Evolutionary conservation across 495 filamentous ascomycete species (phyloP).

Genomic region (Beverwykella pulmonaria): DNA sequence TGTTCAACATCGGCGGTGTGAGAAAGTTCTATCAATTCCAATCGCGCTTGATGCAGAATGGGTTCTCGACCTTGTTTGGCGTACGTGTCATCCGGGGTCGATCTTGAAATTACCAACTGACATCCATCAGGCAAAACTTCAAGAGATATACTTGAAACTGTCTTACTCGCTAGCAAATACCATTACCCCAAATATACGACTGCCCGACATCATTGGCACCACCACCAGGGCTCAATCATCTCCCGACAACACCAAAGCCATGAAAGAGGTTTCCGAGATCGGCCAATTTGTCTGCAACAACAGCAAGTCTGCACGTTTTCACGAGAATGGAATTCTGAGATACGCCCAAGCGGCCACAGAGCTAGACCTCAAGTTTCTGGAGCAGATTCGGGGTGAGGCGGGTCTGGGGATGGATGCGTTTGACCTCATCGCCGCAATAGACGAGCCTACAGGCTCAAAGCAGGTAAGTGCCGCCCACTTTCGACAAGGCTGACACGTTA

Average conservation of each 20-base stretch:
- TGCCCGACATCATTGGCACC: constrained; percentile 55
- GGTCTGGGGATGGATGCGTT: constrained; percentile 57
- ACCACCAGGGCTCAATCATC: constrained; percentile 54
- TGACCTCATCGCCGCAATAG: constrained; percentile 46
- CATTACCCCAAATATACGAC: constrained; percentile 40
- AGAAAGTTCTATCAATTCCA: constrained; percentile 57
- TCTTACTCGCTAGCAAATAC: constrained; percentile 51
- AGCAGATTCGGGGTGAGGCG: constrained; percentile 55
- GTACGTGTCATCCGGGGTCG: neutral
- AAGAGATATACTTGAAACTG: constrained; percentile 56
- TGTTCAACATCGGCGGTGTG: constrained; percentile 53
- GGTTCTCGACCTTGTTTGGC: constrained; percentile 54
- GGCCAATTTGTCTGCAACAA: constrained; percentile 53
- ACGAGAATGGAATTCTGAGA: constrained; percentile 52
- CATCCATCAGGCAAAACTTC: constrained; percentile 39
- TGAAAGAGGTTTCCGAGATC: constrained; percentile 52
- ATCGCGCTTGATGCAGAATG: constrained; percentile 54
- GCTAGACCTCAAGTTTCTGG: constrained; percentile 53
- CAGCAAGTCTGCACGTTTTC: constrained; percentile 47
- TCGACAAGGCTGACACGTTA: constrained; percentile 23
- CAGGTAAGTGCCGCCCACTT: constrained; percentile 29
- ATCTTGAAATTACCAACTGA: neutral
- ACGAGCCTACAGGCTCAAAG: constrained; percentile 30
- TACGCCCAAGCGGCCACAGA: constrained; percentile 54
- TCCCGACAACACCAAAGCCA: constrained; percentile 47